Base-by-base conservation (phyloP, 1,284 basidiomycete genomes). In the Malassezia sp. region DNA sequence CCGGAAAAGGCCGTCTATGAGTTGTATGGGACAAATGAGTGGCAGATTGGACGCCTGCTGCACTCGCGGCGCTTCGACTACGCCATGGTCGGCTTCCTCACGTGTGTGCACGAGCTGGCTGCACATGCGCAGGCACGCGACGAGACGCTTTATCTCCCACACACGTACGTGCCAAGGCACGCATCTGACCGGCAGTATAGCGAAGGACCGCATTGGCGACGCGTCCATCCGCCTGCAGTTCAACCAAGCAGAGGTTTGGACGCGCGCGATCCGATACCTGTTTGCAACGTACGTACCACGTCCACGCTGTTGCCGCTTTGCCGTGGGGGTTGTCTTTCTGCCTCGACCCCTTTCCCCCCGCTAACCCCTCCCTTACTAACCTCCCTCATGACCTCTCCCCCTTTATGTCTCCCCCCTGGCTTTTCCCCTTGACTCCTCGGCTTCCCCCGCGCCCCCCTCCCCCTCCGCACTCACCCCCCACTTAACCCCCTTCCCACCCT, bases 51-150 rank as follows among this genome's bases (percentile, higher is more conserved):
- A 0, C 79, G 89, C 24, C 70, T 97, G 14, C 74, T 96, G 32
- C 90, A 96, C 67, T 93, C 93, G 63, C 79, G 91, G 21, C 78
- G 91, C 14, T 99, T 97, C 72, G 91, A 96, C 71, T 80, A 84
- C 56, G 93, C 84, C 2, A 91, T 97, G 82, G 85, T 91, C 4
- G 87, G 86, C 2, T 87, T 97, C 59, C 76, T 99, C 34, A 89
- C 95, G 54, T 95, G 90, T 66, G 74, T 97, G 32, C 81, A 86
- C 57, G 88, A 96, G 65, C 74, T 95, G 29, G 81, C 85, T 70
- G 88, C 91, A 43, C 80, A 81, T 61, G 84, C 86, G 28, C 27
- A 79, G 63, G 75, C 77, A 11, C 79, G 83, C 57, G 85, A 90
- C 60, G 56, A 77, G 18, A 73, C 74, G 41, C 74, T 90, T 34